phyloP scores from a whole-genome alignment of 305 asterid species.

The Fraxinus floribunda region DNA sequence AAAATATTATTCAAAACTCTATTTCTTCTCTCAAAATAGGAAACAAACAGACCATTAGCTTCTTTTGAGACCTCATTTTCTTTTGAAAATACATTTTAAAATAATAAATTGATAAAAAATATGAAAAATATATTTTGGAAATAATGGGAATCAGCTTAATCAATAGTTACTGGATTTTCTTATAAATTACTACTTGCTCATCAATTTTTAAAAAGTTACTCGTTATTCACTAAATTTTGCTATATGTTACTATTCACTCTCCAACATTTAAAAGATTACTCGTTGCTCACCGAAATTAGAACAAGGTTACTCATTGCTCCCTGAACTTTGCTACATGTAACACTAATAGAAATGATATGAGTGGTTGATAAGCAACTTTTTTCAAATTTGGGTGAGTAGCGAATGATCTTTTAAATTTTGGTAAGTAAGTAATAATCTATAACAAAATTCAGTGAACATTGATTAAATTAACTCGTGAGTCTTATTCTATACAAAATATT shows the following conservation, averaged over 20 bases:
- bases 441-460: no score
- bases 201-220: not conserved
- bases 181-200: not conserved
- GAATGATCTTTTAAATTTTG: not conserved
- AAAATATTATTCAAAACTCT: no score
- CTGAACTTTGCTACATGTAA: not conserved
- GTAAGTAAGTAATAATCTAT: not conserved
- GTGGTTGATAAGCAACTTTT: not conserved
- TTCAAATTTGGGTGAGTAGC: not conserved
- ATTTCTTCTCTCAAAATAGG: no score
- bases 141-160: not conserved
- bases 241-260: not conserved
- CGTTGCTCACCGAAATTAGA: no score
- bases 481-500: not conserved
- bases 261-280: not conserved
- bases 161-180: not conserved
- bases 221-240: no score
- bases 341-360: not conserved
- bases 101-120: no score
- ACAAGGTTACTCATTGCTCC: not conserved
- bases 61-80: no score
- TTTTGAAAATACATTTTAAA: no score
- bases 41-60: no score
- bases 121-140: no score
- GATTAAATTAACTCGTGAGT: not conserved